Evolutionary conservation across 2,329 filamentous ascomycete species (phyloP).

Genomic region (Neonectria magnoliae): DNA sequence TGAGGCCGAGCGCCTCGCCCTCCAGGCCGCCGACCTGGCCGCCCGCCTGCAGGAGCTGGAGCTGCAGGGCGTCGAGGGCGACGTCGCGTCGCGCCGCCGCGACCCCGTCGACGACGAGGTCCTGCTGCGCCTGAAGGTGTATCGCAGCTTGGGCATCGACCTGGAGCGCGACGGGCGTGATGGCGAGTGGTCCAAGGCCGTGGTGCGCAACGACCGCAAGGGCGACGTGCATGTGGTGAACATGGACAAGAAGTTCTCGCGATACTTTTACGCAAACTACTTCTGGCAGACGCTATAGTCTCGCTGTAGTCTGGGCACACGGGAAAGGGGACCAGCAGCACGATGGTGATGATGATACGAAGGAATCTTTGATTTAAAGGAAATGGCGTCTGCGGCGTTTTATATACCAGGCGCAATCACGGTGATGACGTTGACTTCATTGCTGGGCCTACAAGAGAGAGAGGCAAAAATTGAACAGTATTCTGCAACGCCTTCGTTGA

Average conservation of each 20-base stretch:
- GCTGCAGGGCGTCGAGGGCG: constrained; percentile 84
- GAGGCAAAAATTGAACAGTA: not conserved
- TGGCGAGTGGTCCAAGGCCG: constrained; percentile 85
- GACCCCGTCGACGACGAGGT: constrained; percentile 71
- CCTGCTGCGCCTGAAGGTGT: constrained; percentile 85
- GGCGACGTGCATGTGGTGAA: constrained; percentile 96
- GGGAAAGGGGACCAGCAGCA: constrained; percentile 14
- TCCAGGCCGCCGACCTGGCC: constrained; percentile 79
- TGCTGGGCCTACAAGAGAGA: not conserved
- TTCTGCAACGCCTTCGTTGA: constrained; percentile 7
- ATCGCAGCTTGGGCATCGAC: constrained; percentile 89
- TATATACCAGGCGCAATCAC: constrained; percentile 13
- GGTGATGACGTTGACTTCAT: not conserved
- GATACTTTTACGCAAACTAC: constrained; percentile 93
- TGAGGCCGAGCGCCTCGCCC: constrained; percentile 90
- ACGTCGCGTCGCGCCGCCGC: constrained; percentile 44
- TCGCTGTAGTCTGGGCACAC: constrained; percentile 59
- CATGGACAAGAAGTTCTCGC: constrained; percentile 90
- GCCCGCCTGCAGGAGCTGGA: constrained; percentile 84
- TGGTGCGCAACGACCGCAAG: constrained; percentile 85
- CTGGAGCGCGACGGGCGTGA: constrained; percentile 77
- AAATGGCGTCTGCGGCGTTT: constrained; percentile 16
- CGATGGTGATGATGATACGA: constrained; percentile 6
- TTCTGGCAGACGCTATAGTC: constrained; percentile 87
- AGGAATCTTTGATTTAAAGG: constrained; percentile 4